Percentiles rank a stretch among this genome's conserved stretches.
phyloP scores from a whole-genome alignment of 2,329 filamentous ascomycete species.

The Alternaria panax region DNA sequence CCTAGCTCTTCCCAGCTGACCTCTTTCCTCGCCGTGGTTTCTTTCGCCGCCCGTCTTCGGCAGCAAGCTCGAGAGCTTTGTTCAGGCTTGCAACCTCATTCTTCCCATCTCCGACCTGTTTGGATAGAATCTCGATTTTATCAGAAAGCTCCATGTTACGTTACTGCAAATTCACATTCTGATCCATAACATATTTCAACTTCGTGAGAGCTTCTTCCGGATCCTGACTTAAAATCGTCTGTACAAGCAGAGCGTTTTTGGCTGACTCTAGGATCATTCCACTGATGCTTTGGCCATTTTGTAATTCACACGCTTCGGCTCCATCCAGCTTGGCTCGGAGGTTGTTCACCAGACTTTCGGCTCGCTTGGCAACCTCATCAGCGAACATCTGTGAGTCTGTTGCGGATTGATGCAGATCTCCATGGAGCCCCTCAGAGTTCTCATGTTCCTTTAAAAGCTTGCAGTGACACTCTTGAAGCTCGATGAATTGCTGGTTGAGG shows the following conservation, averaged over 20 bases:
- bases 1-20: conserved; percentile 2
- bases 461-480: conserved; percentile 10
- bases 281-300: conserved; percentile 20
- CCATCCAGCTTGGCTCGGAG: background rate
- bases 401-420: conserved; percentile 7
- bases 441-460: conserved; percentile 13
- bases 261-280: conserved; percentile 21
- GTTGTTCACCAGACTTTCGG: conserved; percentile 13
- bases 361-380: conserved; percentile 9
- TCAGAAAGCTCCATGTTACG: background rate
- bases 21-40: conserved; percentile 8
- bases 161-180: conserved; percentile 18
- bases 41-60: conserved; percentile 9
- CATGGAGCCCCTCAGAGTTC: background rate
- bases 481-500: conserved; percentile 14
- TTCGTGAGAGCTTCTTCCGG: background rate
- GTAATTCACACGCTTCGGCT: background rate
- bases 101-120: conserved; percentile 7
- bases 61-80: conserved; percentile 14
- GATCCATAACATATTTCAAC: conserved; percentile 11
- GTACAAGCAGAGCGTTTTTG: conserved; percentile 16
- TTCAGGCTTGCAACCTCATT: conserved; percentile 11
- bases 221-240: conserved; percentile 4
- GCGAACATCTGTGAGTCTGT: background rate
- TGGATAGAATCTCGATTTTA: conserved; percentile 1